Evolutionary conservation across 2,329 filamentous ascomycete species (phyloP).

Genomic region (Drechslerella stenobrocha): DNA sequence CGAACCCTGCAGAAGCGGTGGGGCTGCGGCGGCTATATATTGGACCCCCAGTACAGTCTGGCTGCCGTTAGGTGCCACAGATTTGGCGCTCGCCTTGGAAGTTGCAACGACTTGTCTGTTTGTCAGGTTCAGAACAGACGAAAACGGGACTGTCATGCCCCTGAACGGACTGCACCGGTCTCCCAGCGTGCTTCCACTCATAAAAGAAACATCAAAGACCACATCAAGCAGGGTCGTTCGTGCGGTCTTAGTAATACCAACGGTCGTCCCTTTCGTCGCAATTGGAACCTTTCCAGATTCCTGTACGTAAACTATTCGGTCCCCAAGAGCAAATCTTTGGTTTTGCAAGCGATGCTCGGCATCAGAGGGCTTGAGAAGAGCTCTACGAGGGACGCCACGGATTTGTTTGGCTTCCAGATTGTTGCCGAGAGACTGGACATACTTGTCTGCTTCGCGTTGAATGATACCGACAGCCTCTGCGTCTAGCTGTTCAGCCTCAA

Average conservation of each 20-base stretch:
- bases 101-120: constrained; percentile 74
- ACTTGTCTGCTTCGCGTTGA: constrained; percentile 70
- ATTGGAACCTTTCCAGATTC: constrained; percentile 94
- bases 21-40: constrained; percentile 63
- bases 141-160: constrained; percentile 83
- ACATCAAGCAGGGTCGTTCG: constrained; percentile 82
- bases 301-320: constrained; percentile 89
- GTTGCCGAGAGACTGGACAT: constrained; percentile 52
- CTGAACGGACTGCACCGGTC: constrained; percentile 91
- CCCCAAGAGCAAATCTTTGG: constrained; percentile 80
- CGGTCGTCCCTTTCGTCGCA: constrained; percentile 86
- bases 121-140: constrained; percentile 85
- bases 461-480: constrained; percentile 82
- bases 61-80: constrained; percentile 57
- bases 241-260: constrained; percentile 86
- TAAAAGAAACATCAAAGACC: constrained; percentile 91
- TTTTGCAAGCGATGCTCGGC: constrained; percentile 89
- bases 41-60: constrained; percentile 64
- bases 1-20: constrained; percentile 62
- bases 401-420: constrained; percentile 67
- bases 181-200: constrained; percentile 91
- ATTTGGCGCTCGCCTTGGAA: constrained; percentile 65
- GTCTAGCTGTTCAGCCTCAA: constrained; percentile 95
- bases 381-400: constrained; percentile 72
- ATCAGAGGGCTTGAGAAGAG: constrained; percentile 88